These are phyloP conservation scores for Cladosporium phlei DNA, from an alignment of 2,329 filamentous ascomycete genomes.

Conservation along the genomic window DNA sequence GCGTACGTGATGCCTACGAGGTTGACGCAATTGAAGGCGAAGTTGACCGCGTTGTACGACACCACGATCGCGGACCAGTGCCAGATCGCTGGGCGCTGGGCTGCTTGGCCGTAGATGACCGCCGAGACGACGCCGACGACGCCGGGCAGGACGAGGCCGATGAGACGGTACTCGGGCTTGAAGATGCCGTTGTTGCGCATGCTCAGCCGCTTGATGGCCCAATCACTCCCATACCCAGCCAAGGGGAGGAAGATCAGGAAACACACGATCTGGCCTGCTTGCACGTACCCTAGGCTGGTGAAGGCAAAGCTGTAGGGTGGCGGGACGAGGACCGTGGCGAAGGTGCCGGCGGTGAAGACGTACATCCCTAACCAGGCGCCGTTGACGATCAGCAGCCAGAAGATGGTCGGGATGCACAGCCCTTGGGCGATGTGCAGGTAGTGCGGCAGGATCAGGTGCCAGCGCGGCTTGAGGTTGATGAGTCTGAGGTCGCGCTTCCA, in stretches of 20 bases:
- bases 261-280: slow-evolving; percentile 36
- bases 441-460: slow-evolving; percentile 2
- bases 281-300: slow-evolving; percentile 33
- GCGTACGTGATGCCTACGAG: slow-evolving; percentile 42
- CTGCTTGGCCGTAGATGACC: slow-evolving; percentile 36
- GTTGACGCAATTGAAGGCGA: slow-evolving; percentile 37
- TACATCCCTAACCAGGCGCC: slow-evolving; percentile 35
- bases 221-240: slow-evolving; percentile 36
- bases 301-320: slow-evolving; percentile 36
- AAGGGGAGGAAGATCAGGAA: slow-evolving; percentile 35
- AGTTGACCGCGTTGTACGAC: slow-evolving; percentile 30
- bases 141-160: slow-evolving; percentile 33
- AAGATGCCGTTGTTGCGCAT: slow-evolving; percentile 34
- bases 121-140: slow-evolving; percentile 34
- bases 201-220: slow-evolving; percentile 32
- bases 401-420: slow-evolving; percentile 36
- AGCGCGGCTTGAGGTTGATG: slow-evolving; percentile 1
- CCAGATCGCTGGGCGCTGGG: slow-evolving; percentile 31
- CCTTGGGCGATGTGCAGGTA: slow-evolving; percentile 31
- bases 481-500: slow-evolving; percentile 7
- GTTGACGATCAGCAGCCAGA: slow-evolving; percentile 37
- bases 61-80: slow-evolving; percentile 36
- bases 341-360: slow-evolving; percentile 38
- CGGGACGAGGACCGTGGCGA: slow-evolving; percentile 32
- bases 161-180: slow-evolving; percentile 36